Base-by-base conservation (phyloP, 2,329 filamentous ascomycete species). In the Ophioceras dolichostomum region DNA sequence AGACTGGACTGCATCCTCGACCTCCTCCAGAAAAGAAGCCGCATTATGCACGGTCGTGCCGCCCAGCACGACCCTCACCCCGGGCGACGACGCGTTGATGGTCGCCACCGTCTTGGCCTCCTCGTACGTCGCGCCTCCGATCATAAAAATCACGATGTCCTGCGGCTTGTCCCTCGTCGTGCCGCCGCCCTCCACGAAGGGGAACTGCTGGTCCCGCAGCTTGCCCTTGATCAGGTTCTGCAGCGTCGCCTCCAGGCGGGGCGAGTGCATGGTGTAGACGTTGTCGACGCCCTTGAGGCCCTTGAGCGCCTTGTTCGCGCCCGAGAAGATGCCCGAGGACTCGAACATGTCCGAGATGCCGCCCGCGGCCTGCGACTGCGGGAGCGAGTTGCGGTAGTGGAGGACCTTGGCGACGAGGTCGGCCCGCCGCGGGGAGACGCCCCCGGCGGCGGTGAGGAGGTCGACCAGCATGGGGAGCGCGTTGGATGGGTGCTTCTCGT, bases 201-300 rank as follows among this genome's bases (percentile, higher is more conserved):
- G 93, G 53, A 94, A 96, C 43, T 91, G 76, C 45, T 87, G 75
- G 50, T 94, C 85, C 49, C 78, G 82, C 41, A 98, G 61, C 21
- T 83, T 76, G 1, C 91, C 93, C 54, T 94, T 95, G 62, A 96
- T 88, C 36, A 98, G 66, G 49, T 89, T 89, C 54, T 95, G 89
- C 14, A 98, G 62, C 1, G 87, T 96, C 18, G 74, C 73, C 56
- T 95, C 88, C 13, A 98, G 60, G 17, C 86, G 71, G 0, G 93
- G 87, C 5, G 86, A 93, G 57, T 98, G 91, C 56, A 98, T 93
- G 0, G 91, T 98, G 57, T 98, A 98, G 20, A 98, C 91, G 49
- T 98, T 98, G 57, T 98, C 93, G 1, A 98, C 91, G 2, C 91
- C 91, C 53, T 96, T 95, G 12, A 98, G 68, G 0, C 91, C 91